Conservation (phyloP, 2,329 filamentous ascomycete genomes). For the Fusarium hostae region DNA sequence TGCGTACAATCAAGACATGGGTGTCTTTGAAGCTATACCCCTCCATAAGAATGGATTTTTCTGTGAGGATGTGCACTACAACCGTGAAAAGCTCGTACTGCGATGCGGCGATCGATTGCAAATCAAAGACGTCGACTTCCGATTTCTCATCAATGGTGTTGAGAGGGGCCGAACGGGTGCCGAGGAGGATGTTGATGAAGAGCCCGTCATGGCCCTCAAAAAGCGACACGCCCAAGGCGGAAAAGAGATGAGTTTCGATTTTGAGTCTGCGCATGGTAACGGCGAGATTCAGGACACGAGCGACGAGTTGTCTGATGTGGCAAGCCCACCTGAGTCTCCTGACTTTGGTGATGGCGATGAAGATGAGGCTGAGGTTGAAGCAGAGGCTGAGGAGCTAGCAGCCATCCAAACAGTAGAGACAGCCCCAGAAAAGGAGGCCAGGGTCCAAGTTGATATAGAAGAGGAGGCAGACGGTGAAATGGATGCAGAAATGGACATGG, state of each 20-base stretch:
- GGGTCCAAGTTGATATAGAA: conserved; percentile 43
- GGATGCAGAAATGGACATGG: conserved; percentile 34
- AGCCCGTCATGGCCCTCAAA: conserved; percentile 54
- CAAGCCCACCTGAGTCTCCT: conserved; percentile 55
- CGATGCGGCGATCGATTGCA: conserved; percentile 74
- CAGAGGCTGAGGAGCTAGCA: conserved; percentile 40
- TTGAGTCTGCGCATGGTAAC: conserved; percentile 70
- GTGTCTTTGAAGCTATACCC: conserved; percentile 72
- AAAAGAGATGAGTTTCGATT: conserved; percentile 79
- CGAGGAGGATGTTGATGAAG: conserved; percentile 65
- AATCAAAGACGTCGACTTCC: conserved; percentile 76
- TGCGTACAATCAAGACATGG: conserved; percentile 70
- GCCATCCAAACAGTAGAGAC: conserved; percentile 36
- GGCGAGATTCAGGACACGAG: conserved; percentile 68
- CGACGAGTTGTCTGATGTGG: conserved; percentile 60
- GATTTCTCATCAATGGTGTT: conserved; percentile 75
- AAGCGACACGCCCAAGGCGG: conserved; percentile 65
- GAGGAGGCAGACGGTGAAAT: conserved; percentile 12
- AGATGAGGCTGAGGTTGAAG: conserved; percentile 33
- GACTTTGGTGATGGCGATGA: conserved; percentile 54
- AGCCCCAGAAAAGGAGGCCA: conserved; percentile 46
- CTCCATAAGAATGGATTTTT: conserved; percentile 76
- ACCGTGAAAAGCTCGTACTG: conserved; percentile 66
- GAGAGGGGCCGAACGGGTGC: conserved; percentile 67
- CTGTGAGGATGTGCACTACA: conserved; percentile 69